Evolutionary conservation across 1,139 yeast genomes (phyloP).

Genomic region (Zygoascus meyerae): DNA sequence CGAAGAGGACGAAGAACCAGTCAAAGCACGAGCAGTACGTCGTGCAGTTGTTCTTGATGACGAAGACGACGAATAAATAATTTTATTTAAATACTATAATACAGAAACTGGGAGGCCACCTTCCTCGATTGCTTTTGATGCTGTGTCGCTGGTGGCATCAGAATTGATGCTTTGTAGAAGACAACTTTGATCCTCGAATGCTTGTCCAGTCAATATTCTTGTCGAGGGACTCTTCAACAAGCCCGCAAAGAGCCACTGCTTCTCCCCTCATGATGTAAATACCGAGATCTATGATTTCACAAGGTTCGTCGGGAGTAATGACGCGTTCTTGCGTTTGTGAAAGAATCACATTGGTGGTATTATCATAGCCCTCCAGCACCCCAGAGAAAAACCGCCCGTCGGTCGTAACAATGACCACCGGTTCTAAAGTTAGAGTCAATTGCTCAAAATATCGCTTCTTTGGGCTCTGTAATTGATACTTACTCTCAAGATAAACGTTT

Average conservation of each 20-base stretch:
- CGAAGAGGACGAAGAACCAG: conserved; percentile 12
- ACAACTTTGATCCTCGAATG: conserved; percentile 34
- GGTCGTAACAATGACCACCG: conserved; percentile 71
- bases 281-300: conserved; percentile 55
- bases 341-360: conserved; percentile 67
- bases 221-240: conserved; percentile 52
- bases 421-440: conserved; percentile 25
- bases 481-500: conserved; percentile 32
- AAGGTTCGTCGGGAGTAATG: conserved; percentile 40
- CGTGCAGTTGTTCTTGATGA: conserved; percentile 15
- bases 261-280: conserved; percentile 75
- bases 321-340: conserved; percentile 53
- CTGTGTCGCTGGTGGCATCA: neutral
- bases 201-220: conserved; percentile 51
- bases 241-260: conserved; percentile 70
- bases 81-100: conserved; percentile 1
- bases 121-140: neutral
- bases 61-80: conserved; percentile 15
- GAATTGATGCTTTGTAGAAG: conserved; percentile 27
- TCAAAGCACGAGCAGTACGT: neutral
- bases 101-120: neutral
- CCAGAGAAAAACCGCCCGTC: conserved; percentile 67
- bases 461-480: conserved; percentile 17
- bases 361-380: conserved; percentile 72
- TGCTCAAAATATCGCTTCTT: neutral